Base-by-base conservation (phyloP, 2,329 filamentous ascomycete genomes). In the Neonectria ditissima region DNA sequence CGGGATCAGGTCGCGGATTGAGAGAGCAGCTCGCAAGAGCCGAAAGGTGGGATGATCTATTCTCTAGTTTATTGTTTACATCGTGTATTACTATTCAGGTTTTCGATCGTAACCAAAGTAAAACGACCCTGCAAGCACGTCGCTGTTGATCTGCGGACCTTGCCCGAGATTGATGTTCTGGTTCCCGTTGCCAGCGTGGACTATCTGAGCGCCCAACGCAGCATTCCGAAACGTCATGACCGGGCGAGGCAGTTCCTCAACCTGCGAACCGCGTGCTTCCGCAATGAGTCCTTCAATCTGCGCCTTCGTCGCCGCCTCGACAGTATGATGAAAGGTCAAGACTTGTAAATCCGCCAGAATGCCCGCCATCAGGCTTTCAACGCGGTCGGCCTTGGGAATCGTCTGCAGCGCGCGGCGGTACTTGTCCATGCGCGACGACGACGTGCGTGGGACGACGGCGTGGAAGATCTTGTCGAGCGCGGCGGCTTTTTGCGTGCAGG, bases 331-430 rank as follows among this genome's bases (percentile, higher is more conserved):
- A 4, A 45, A 34, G 5, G 62, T 60, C 28, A 77, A 56, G 13
- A 77, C 64, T 39, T 74, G 66, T 10, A 76, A 14, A 39, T 76
- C 69, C 9, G 64, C 51, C 41, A 75, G 59, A n/a, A 76, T 75
- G 20, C 69, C 71, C 41, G 67, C 58, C 67, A 75, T 73, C 53
- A 76, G 64, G 4, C 22, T 63, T 54, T 76, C 72, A 5, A 73
- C 72, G 13, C 59, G 20, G 37, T 61, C 63, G 41, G 66, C 74
- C 57, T 74, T 75, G 11, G 67, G 63, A 5, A 71, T 55, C 1
- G 67, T 65, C 37, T 57, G 66, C 16, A 69, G 24, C 5, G 73
- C 73, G 20, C 50, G 65, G n/a, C 43, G 13, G 34, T 74, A 74
- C 39, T 65, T 59, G 18, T 70, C 47, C 41, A 59, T 7, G n/a